These are phyloP conservation scores for Paramecium biaurelia DNA, from an alignment of 73 alveolate species.

Conservation along the genomic window DNA sequence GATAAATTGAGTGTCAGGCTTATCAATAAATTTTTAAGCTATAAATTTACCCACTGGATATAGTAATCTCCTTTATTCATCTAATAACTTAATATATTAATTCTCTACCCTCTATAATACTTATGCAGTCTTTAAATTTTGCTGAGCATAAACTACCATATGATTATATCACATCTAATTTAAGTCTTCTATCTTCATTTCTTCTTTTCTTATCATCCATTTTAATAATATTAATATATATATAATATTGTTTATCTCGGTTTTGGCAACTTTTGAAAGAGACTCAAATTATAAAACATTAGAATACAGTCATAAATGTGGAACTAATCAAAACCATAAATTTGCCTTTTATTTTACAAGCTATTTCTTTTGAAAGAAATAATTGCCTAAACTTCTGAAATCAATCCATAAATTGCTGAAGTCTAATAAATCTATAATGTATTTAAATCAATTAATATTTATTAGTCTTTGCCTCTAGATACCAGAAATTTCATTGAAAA, in stretches of 20 bases:
- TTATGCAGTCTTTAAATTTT: constrained; percentile 36
- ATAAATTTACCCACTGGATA: constrained; percentile 65
- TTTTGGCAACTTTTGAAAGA: not conserved
- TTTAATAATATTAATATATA: not conserved
- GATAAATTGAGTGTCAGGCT: constrained; percentile 44
- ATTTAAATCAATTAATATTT: not conserved
- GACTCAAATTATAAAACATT: not conserved
- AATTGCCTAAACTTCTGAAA: not conserved
- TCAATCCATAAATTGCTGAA: not conserved
- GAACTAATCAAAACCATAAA: not conserved
- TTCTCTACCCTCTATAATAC: not conserved
- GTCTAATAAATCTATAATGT: not conserved
- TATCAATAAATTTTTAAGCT: constrained; percentile 57
- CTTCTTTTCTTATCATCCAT: constrained; percentile 54
- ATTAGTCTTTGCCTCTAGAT: not conserved
- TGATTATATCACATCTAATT: constrained; percentile 47
- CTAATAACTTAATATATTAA: not conserved
- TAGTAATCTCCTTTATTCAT: constrained; percentile 46
- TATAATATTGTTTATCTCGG: not conserved
- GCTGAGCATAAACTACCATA: constrained; percentile 56
- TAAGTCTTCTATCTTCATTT: constrained; percentile 53
- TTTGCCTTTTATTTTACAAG: not conserved
- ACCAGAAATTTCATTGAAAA: not conserved
- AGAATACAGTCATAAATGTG: not conserved
- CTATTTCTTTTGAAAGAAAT: not conserved